Evolutionary conservation across 1,139 yeast genomes (phyloP), one percentile per base, ranked within the genome.

Genomic region (Kazachstania sp.): DNA sequence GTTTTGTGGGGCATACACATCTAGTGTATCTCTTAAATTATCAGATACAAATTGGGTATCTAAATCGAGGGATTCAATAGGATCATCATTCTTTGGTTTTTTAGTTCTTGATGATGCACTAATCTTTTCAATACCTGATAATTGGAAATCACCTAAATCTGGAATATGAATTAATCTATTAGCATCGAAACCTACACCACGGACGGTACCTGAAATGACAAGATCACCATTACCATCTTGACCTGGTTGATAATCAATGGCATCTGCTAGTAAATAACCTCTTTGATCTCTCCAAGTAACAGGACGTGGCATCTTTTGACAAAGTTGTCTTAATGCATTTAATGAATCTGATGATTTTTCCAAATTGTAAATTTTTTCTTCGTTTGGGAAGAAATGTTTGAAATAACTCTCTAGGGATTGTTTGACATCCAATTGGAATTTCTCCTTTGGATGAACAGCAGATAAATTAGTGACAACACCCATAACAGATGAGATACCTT

Each of bases 281-380:
- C 98, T 75, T 26, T 81, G 71, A 57, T 92, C 97, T 69, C 98
- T 81, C 98, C 98, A 94, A 36, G 77, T 76, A 39, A 94, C 73
- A 2, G 87, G 80, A 62, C 82, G 83, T 29, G 98, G 98, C 59
- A 81, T 78, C 65, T 82, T 86, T 61, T 92, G 97, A 61, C 95
- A 85, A 37, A 94, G 60, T 2, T 74, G 71, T 62, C 98, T 77
- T 37, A 85, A 71, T 46, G 88, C 81, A 59, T 84, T 86, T 31
- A 75, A 55, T 20, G 85, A 75, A 54, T 92, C 98, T 2, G 85
- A 72, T 18, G 73, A 69, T 42, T 69, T 70, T 57, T 87, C 95
- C 48, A 87, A 67, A 40, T 85, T 80, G 67, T 72, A 90, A 30
- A 92, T 70, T 64, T 82, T 84, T 37, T 86, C 95, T 54, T 81